phyloP scores from a whole-genome alignment of 1,139 yeast genomes.

The Pichia sp. region DNA sequence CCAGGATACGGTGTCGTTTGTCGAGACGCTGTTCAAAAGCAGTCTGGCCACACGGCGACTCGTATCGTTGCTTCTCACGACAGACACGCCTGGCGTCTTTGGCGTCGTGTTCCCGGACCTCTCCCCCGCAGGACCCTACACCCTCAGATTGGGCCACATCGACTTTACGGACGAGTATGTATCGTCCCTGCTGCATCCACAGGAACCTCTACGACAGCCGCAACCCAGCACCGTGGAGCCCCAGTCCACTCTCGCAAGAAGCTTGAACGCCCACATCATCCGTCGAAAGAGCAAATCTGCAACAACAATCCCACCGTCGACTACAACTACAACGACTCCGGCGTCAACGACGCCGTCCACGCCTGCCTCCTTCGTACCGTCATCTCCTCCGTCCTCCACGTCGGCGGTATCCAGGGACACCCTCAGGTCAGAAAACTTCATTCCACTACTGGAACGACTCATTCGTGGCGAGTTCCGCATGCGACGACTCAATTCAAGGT shows the following conservation, averaged over 20 bases:
- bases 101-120: slow-evolving; percentile 5
- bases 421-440: background rate
- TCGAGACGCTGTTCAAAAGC: background rate
- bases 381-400: background rate
- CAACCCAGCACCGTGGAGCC: background rate
- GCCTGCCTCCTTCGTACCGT: background rate
- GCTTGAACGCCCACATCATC: slow-evolving; percentile 4
- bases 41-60: background rate
- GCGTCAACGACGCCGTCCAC: background rate
- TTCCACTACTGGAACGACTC: slow-evolving; percentile 1
- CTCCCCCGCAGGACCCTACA: background rate
- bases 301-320: background rate
- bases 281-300: background rate
- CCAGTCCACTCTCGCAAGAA: slow-evolving; percentile 5
- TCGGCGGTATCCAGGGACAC: background rate
- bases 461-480: slow-evolving; percentile 8
- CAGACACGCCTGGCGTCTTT: background rate
- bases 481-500: slow-evolving; percentile 1
- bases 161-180: background rate
- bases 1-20: background rate
- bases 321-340: background rate
- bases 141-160: background rate
- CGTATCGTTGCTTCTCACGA: background rate
- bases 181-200: background rate
- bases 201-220: background rate